A percentile compares a stretch with the other conserved stretches of the same genome.
Evolutionary conservation across 2,329 filamentous ascomycete species (phyloP).

Genomic region (Amylocarpus encephaloides): DNA sequence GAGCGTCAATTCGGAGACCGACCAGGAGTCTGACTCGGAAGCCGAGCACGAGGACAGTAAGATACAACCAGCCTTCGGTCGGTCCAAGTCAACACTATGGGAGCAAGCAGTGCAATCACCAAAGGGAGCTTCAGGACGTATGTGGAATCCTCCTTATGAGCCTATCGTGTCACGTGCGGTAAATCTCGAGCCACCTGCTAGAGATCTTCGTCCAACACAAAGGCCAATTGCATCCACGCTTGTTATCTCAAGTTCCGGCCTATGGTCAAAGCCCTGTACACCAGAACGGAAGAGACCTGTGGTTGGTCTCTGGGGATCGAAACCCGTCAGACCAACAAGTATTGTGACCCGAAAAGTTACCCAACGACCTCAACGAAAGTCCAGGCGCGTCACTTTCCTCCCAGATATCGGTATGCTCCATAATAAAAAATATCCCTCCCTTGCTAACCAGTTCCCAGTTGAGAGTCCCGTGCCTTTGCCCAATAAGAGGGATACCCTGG

Average conservation of each 20-base stretch:
- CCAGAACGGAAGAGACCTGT: conserved; percentile 13
- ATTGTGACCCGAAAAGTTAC: conserved; percentile 40
- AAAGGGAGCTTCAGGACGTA: conserved; percentile 14
- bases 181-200: conserved; percentile 25
- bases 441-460: conserved; percentile 30
- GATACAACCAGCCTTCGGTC: not conserved
- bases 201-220: conserved; percentile 23
- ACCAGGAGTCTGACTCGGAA: conserved; percentile 17
- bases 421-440: not conserved
- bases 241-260: conserved; percentile 19
- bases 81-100: conserved; percentile 20
- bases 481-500: conserved; percentile 52
- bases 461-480: conserved; percentile 55
- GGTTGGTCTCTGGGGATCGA: conserved; percentile 29
- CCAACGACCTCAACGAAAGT: conserved; percentile 48
- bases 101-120: conserved; percentile 10
- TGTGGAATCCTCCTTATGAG: conserved; percentile 25
- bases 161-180: not conserved
- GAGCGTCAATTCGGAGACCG: conserved; percentile 39
- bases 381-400: conserved; percentile 50
- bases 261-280: conserved; percentile 27
- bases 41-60: conserved; percentile 14
- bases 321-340: conserved; percentile 22
- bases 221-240: conserved; percentile 15
- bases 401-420: conserved; percentile 46